Evolutionary conservation across 2,329 filamentous ascomycete genomes (phyloP), one percentile per base, ranked within the genome.

Genomic region (Epichloe baconii): DNA sequence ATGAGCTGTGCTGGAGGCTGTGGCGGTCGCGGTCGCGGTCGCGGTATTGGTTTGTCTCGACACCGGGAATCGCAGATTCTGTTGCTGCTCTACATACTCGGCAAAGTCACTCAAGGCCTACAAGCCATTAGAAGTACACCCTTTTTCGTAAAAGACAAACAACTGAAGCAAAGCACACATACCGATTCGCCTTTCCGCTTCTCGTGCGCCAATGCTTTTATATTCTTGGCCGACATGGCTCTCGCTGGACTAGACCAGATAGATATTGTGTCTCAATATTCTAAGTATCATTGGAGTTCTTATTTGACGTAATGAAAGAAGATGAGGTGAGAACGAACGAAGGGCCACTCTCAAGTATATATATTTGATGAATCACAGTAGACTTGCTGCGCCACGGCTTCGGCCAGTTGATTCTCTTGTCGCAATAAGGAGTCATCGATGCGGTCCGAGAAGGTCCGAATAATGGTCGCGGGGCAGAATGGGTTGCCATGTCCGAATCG

Each of bases 61-160:
- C 43, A 63, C 64, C 2, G 78, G 78, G 59, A 80, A 83, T 52
- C 86, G 83, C 47, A 83, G 69, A 14, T 83, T 82, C 68, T 97
- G 93, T 66, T 97, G 90, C 66, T 89, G 86, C 68, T 97, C 89
- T 57, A 96, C 93, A 62, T 96, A 97, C 62, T 98, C 93, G 67
- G 90, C 89, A 66, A 98, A 98, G 61, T 97, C 93, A 72, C 86
- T 93, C 51, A 98, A 77, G 12, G 91, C 90, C 77, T 58, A 38
- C 37, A 19, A 31, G 31, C 11, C 34, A 55, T 58, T 17, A 55
- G 50, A 50, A 5, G 34, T 15, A 15, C 10, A 19, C 3, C 5
- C 3, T 38, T 43, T 14, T 31, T 12, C 5, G 5, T 12, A 2
- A 8, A 8, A 31, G 37, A 14, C 36, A 8, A 38, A 21, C 34